Evolutionary conservation across 495 filamentous ascomycete genomes (phyloP).

Genomic region (Parathielavia hyrcaniae): DNA sequence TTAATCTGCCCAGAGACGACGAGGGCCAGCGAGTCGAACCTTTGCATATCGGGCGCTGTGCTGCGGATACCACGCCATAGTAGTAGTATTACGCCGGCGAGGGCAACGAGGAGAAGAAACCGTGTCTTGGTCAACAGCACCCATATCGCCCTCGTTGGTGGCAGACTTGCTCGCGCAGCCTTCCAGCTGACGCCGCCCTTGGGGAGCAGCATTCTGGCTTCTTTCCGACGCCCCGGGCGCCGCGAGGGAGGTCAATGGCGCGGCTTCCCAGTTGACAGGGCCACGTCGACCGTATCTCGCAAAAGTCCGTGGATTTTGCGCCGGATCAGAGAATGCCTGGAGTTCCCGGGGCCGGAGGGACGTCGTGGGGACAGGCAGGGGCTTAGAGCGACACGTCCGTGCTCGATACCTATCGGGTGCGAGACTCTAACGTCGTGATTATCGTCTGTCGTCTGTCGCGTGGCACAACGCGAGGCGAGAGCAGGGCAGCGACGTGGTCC

Average conservation of each 20-base stretch:
- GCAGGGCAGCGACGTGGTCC: too few species aligned
- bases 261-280: conserved; percentile 8
- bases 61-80: conserved; percentile 83
- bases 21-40: conserved; percentile 47
- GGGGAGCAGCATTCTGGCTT: conserved; percentile 56
- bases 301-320: background rate
- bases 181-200: conserved; percentile 93
- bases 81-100: conserved; percentile 69
- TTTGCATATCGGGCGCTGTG: conserved; percentile 85
- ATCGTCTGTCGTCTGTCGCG: too few species aligned
- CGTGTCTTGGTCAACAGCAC: conserved; percentile 71
- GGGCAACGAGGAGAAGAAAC: conserved; percentile 66
- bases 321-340: background rate
- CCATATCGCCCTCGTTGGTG: conserved; percentile 73
- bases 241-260: conserved; percentile 24
- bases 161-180: conserved; percentile 72
- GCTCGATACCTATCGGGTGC: too few species aligned
- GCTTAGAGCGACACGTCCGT: too few species aligned
- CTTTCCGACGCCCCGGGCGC: conserved; percentile 35
- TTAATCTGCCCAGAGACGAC: background rate
- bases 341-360: background rate
- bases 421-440: too few species aligned
- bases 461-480: too few species aligned
- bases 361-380: too few species aligned
- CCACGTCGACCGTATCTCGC: conserved; percentile 8